phyloP scores from a whole-genome alignment of 192 early-diverging fungal species.

The Chytriomyces sp. region DNA sequence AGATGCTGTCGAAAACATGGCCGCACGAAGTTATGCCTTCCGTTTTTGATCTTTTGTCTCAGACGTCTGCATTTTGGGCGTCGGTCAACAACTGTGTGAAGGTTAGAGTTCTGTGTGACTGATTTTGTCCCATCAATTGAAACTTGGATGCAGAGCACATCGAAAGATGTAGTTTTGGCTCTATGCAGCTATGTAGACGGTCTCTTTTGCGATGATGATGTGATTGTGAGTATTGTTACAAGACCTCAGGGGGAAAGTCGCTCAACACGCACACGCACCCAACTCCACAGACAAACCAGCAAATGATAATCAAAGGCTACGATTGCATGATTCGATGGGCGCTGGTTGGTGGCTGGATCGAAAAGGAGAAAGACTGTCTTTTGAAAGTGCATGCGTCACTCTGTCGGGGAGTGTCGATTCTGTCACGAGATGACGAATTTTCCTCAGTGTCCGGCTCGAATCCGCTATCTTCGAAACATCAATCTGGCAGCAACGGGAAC shows the following conservation, averaged over 20 bases:
- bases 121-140: background rate
- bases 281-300: slow-evolving; percentile 51
- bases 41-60: slow-evolving; percentile 37
- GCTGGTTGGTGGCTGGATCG: slow-evolving; percentile 76
- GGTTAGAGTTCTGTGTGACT: background rate
- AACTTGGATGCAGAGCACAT: slow-evolving; percentile 56
- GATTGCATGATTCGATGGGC: slow-evolving; percentile 80
- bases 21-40: background rate
- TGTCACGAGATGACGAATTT: slow-evolving; percentile 65
- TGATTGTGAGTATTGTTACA: slow-evolving; percentile 50
- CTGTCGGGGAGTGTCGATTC: slow-evolving; percentile 69
- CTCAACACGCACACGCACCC: background rate
- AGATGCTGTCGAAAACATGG: slow-evolving; percentile 31
- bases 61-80: slow-evolving; percentile 7
- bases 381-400: slow-evolving; percentile 71
- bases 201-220: slow-evolving; percentile 58
- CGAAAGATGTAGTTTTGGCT: slow-evolving; percentile 69
- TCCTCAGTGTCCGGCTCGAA: slow-evolving; percentile 24
- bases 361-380: slow-evolving; percentile 71
- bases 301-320: slow-evolving; percentile 71
- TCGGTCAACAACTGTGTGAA: slow-evolving; percentile 25
- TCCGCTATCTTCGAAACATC: background rate
- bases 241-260: too few species aligned
- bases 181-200: slow-evolving; percentile 76
- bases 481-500: slow-evolving; percentile 15